Conservation (phyloP, 2,329 filamentous ascomycete species). For the Curvularia sp. region DNA sequence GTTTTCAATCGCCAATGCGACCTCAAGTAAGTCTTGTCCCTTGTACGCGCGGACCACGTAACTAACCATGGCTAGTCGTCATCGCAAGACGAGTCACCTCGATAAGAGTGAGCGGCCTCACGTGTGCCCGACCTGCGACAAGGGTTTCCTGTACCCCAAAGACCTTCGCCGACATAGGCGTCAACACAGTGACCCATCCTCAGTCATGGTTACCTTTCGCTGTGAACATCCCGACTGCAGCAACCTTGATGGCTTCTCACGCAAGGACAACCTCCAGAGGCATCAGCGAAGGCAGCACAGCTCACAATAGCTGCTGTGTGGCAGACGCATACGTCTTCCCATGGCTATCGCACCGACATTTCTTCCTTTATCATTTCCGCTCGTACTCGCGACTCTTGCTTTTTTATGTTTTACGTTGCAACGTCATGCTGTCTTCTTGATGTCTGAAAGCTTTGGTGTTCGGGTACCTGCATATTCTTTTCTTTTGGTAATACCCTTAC, state of each 20-base stretch:
- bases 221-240: constrained; percentile 38
- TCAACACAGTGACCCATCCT: constrained; percentile 34
- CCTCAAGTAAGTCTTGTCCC: constrained; percentile 39
- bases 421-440: neutral
- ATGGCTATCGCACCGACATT: neutral
- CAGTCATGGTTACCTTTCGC: constrained; percentile 21
- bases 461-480: neutral
- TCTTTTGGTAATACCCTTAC: constrained; percentile 8
- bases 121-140: constrained; percentile 39
- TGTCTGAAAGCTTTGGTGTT: constrained; percentile 1
- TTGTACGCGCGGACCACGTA: constrained; percentile 2
- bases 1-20: constrained; percentile 45
- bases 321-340: too few relatives aligned
- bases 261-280: constrained; percentile 45
- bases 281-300: constrained; percentile 44
- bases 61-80: constrained; percentile 37
- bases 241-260: constrained; percentile 43
- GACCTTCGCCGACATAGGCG: constrained; percentile 41
- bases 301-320: constrained; percentile 9
- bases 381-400: neutral
- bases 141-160: constrained; percentile 47
- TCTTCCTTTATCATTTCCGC: neutral
- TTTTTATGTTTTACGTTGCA: neutral
- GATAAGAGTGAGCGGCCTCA: constrained; percentile 40
- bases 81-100: constrained; percentile 40